Evolutionary conservation across 2,329 filamentous ascomycete species (phyloP), one percentile per base, ranked within the genome.

Genomic region (Xylariaceae sp.): DNA sequence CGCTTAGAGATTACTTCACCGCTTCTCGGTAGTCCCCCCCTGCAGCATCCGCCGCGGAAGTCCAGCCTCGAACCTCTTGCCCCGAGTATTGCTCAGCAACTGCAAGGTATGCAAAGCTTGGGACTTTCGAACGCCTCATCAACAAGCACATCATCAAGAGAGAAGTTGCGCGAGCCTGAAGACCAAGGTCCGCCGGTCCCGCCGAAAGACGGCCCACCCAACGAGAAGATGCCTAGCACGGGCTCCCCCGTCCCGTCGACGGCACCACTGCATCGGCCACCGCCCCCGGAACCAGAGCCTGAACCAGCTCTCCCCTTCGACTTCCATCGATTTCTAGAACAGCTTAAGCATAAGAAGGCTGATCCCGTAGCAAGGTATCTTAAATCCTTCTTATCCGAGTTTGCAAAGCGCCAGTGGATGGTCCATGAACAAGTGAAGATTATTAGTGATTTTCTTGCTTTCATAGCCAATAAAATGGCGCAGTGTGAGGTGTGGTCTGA

Each of bases 371-470:
- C 96, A 4, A 89, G 93, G 62, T 99, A 97, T 70, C 81, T 99
- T 44, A 90, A 96, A 62, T 98, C 95, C 0, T 99, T 99, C 68
- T 77, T 99, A 26, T 87, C 86, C 47, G 96, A 99, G 73, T 99
- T 99, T 74, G 91, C 87, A 37, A 99, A 98, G 78, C 91, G 93
- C 65, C 95, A 98, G 74, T 99, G 95, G 95, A 96, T 96, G 90
- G 95, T 97, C 6, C 95, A 99, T 71, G 95, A 99, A 75, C 95
- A 99, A 73, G 95, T 98, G 71, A 99, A 99, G 76, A 98, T 99
- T 60, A 96, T 99, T 59, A 87, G 91, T 63, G 96, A 99, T 72
- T 99, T 99, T 65, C 79, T 99, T 46, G 87, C 92, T 44, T 99
- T 99, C 69, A 99, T 99, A 62, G 90, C 90, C 51, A 96, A 96